Evolutionary conservation across 2,329 filamentous ascomycete genomes (phyloP), one percentile per base, ranked within the genome.

Genomic region (Ophiocordyceps australis): DNA sequence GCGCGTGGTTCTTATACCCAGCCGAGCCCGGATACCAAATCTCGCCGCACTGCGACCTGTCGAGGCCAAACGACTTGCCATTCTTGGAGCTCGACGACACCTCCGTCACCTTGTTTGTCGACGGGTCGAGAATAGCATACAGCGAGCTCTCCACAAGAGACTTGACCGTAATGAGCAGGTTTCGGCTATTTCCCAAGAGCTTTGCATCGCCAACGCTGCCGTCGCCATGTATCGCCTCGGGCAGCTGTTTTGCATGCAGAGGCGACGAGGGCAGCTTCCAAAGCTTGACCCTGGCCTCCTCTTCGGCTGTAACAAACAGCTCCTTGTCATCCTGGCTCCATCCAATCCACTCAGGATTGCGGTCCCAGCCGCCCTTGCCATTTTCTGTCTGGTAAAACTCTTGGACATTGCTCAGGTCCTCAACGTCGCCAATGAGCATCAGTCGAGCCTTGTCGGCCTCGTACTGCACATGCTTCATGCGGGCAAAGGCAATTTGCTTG

Each of bases 381-480:
- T 78, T 68, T 4, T 60, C 46, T 0, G 67, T 67, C 30, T 62
- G 52, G 38, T 67, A 75, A 32, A 74, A 72, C 38, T 74, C 68
- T 33, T 69, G 57, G 9, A 72, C 62, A 30, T 64, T 62, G 31
- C 54, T 54, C 8, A 71, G 49, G 31, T 72, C 60, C 10, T 45
- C 46, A 25, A 79, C 53, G 36, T 80, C 62, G 2, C 67, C 62
- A 6, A 80, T 46, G 3, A 81, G 50, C 33, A 83, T 51, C 4
- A 82, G 53, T 23, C 72, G 64, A 23, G 74, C 64, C 36, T 54
- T 53, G 52, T 93, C 82, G 11, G 75, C 68, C 48, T 94, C 83
- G 44, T 93, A 92, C 31, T 75, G 70, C 26, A 68, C 60, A 29
- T 64, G 64, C 34, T 66, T 64, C 83, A 91, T 92, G 32, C 78